Evolutionary conservation across 2,329 filamentous ascomycete species (phyloP), one percentile per base, ranked within the genome.

Genomic region (Clarireedia sp.): DNA sequence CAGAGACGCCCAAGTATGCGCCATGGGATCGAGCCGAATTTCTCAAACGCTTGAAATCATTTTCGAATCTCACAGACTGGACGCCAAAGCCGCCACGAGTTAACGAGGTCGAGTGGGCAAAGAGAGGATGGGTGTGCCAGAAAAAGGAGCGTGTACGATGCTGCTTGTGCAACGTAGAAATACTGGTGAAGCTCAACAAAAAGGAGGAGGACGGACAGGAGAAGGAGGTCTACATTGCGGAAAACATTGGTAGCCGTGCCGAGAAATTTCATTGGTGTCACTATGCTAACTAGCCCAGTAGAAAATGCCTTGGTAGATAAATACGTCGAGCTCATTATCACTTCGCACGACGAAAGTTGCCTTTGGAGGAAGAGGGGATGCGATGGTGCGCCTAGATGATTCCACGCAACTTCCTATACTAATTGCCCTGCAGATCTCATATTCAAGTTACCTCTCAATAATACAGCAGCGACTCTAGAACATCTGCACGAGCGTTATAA

Each of bases 61-160:
- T 95, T 68, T 87, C 92, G 67, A 90, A 92, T 62, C 84, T 97
- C 48, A 94, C 90, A 53, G 82, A 87, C 68, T 99, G 92, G 92
- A 87, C 88, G n/a, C 87, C 89, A 0, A 97, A 97, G 69, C 91
- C 94, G 0, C 82, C 91, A 51, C 78, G 77, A 36, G 85, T 97
- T 63, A 90, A 83, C 67, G 94, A 97, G 72, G 84, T 96, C 7
- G 87, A 90, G 69, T 99, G 94, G 94, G 91, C 91, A 0, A 96
- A 92, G 74, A 77, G 88, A 57, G 92, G 92, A 0, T 99, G 94
- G 92, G 78, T 86, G 3, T 96, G 92, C 65, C 83, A 87, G 46
- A 86, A 86, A 63, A 83, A 84, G 61, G 90, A 95, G 71, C 87
- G 87, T 3, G 89, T 97, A 16, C 82, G 84, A 17, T 99, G 94